phyloP scores from a whole-genome alignment of 805 yeast species.

The Wickerhamomyces tratensis region DNA sequence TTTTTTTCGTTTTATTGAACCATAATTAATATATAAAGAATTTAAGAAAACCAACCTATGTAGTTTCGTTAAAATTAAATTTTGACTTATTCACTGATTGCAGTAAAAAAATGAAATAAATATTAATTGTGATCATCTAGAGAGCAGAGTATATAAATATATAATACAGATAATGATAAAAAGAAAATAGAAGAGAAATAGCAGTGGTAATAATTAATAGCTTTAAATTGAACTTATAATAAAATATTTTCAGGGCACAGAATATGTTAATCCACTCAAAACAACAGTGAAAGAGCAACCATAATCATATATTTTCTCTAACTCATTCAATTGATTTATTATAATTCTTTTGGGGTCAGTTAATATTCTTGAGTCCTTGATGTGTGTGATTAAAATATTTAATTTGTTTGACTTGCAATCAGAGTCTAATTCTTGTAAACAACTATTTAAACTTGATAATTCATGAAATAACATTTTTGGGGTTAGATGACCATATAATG shows the following conservation, averaged over 20 bases:
- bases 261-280: slow-evolving; percentile 43
- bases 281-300: slow-evolving; percentile 41
- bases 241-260: slow-evolving; percentile 1
- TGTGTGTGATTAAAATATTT: slow-evolving; percentile 26
- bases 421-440: slow-evolving; percentile 1
- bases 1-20: no score
- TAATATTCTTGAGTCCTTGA: slow-evolving; percentile 30
- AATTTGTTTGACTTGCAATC: slow-evolving; percentile 9
- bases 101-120: no score
- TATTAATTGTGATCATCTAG: no score
- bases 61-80: no score
- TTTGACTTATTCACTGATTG: no score
- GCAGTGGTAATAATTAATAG: not conserved
- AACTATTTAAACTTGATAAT: slow-evolving; percentile 23
- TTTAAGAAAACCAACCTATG: no score
- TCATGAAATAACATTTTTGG: slow-evolving; percentile 57
- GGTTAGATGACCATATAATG: slow-evolving; percentile 73
- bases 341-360: slow-evolving; percentile 53
- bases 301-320: slow-evolving; percentile 26
- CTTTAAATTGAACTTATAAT: no score
- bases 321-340: slow-evolving; percentile 34
- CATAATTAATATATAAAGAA: no score
- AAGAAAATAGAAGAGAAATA: not conserved
- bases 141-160: no score
- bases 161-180: no score